Conservation (phyloP, 306 rosid genomes). For the Begonia peltatifolia region DNA sequence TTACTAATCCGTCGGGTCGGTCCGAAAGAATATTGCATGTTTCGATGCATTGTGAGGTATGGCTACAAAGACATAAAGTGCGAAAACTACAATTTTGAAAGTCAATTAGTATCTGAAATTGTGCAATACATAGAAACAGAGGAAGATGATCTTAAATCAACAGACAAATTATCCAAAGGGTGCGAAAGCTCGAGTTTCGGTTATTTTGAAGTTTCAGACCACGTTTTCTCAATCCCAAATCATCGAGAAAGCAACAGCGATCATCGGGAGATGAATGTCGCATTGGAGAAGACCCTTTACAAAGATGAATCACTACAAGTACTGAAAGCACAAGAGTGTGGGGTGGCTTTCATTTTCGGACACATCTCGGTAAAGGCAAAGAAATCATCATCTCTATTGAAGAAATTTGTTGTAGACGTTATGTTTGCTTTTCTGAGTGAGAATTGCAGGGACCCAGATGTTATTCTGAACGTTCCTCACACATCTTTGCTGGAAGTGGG, state of each 20-base stretch:
- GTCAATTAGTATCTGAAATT: conserved; percentile 29
- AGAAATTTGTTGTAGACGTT: conserved; percentile 49
- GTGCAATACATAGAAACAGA: conserved; percentile 51
- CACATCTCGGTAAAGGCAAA: conserved; percentile 65
- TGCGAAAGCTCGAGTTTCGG: conserved; percentile 15
- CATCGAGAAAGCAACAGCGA: conserved; percentile 13
- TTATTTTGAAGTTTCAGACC: conserved; percentile 14
- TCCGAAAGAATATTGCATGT: conserved; percentile 50
- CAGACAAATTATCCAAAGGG: conserved; percentile 14
- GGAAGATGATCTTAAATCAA: conserved; percentile 16
- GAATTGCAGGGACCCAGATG: conserved; percentile 55
- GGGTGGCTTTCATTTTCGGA: conserved; percentile 58
- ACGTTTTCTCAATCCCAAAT: conserved; percentile 5
- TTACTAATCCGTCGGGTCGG: conserved; percentile 47
- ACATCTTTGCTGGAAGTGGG: conserved; percentile 72
- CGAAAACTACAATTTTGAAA: conserved; percentile 55
- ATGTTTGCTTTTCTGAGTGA: conserved; percentile 50
- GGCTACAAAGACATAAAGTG: conserved; percentile 69
- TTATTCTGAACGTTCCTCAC: conserved; percentile 44
- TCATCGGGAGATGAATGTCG: conserved; percentile 10
- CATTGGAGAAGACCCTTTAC: conserved; percentile 2
- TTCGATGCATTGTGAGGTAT: conserved; percentile 56
- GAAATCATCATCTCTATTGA: conserved; percentile 45
- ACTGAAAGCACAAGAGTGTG: conserved; percentile 60
- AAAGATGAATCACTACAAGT: conserved; percentile 41